phyloP scores from a whole-genome alignment of 2,329 filamentous ascomycete species.

The Clonostachys byssicola region DNA sequence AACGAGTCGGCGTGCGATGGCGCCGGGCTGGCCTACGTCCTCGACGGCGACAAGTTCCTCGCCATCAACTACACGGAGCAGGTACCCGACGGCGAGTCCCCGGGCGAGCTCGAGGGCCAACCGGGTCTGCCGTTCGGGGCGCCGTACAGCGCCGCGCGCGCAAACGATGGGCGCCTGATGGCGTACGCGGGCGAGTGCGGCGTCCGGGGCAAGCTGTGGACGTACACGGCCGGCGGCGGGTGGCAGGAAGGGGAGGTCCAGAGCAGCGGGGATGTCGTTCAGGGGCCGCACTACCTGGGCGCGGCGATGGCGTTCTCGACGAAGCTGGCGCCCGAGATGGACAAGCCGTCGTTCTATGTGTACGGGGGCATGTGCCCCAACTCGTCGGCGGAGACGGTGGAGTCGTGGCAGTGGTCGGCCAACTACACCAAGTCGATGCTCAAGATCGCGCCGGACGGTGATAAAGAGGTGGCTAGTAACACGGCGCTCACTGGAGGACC shows the following conservation, averaged over 20 bases:
- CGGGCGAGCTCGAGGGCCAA: constrained; percentile 34
- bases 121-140: constrained; percentile 55
- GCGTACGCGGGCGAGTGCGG: constrained; percentile 74
- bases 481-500: constrained; percentile 46
- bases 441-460: constrained; percentile 46
- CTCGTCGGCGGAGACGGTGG: constrained; percentile 16
- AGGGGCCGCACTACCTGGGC: constrained; percentile 46
- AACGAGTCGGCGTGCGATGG: constrained; percentile 31
- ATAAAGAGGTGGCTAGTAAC: constrained; percentile 25
- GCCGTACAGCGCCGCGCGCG: constrained; percentile 65
- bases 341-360: constrained; percentile 58
- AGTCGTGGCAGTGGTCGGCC: constrained; percentile 62
- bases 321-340: constrained; percentile 46
- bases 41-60: constrained; percentile 59
- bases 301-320: constrained; percentile 64
- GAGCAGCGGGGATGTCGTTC: constrained; percentile 10
- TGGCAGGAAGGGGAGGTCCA: constrained; percentile 18
- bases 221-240: constrained; percentile 46
- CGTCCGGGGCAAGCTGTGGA: constrained; percentile 57
- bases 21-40: constrained; percentile 61
- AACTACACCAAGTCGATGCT: constrained; percentile 81
- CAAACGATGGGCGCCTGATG: constrained; percentile 64
- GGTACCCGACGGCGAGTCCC: constrained; percentile 28
- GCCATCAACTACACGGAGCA: constrained; percentile 42
- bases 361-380: constrained; percentile 89